Conservation (phyloP, 1,284 basidiomycete genomes). For the Ceratobasidium papillatum region DNA sequence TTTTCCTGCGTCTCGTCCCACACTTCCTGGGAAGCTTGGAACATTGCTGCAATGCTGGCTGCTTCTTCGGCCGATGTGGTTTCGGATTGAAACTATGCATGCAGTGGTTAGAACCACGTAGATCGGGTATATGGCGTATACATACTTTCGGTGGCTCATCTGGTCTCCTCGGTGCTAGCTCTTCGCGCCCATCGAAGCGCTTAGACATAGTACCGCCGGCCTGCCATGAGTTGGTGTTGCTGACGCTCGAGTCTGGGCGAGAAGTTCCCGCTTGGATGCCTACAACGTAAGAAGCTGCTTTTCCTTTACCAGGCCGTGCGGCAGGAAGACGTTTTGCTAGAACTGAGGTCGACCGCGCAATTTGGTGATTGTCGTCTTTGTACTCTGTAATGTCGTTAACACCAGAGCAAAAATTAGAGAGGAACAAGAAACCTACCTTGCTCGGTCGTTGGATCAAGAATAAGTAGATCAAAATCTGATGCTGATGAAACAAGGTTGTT, state of each 20-base stretch:
- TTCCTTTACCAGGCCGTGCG: slow-evolving; percentile 87
- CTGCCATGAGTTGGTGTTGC: slow-evolving; percentile 37
- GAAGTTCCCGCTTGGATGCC: slow-evolving; percentile 50
- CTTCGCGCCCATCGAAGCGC: slow-evolving; percentile 89
- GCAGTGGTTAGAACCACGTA: background rate
- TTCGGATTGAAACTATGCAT: background rate
- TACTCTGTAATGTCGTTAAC: slow-evolving; percentile 68
- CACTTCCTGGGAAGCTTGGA: slow-evolving; percentile 87
- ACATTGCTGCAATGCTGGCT: slow-evolving; percentile 94
- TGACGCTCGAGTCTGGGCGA: slow-evolving; percentile 35
- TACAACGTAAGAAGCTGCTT: slow-evolving; percentile 85
- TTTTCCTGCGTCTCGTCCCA: slow-evolving; percentile 98
- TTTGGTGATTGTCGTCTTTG: slow-evolving; percentile 89
- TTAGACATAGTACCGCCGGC: slow-evolving; percentile 73
- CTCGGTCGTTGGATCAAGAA: slow-evolving; percentile 85
- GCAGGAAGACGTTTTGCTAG: slow-evolving; percentile 91
- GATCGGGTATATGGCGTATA: background rate
- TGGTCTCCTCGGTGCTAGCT: slow-evolving; percentile 43
- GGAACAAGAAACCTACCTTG: slow-evolving; percentile 69
- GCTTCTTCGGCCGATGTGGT: slow-evolving; percentile 75
- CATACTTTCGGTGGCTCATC: slow-evolving; percentile 24
- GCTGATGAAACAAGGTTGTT: slow-evolving; percentile 92
- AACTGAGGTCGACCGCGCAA: slow-evolving; percentile 94
- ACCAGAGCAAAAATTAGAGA: background rate
- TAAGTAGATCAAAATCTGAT: slow-evolving; percentile 93